phyloP scores from a whole-genome alignment of 2,329 filamentous ascomycete genomes.

The Erysiphe pulchra region DNA sequence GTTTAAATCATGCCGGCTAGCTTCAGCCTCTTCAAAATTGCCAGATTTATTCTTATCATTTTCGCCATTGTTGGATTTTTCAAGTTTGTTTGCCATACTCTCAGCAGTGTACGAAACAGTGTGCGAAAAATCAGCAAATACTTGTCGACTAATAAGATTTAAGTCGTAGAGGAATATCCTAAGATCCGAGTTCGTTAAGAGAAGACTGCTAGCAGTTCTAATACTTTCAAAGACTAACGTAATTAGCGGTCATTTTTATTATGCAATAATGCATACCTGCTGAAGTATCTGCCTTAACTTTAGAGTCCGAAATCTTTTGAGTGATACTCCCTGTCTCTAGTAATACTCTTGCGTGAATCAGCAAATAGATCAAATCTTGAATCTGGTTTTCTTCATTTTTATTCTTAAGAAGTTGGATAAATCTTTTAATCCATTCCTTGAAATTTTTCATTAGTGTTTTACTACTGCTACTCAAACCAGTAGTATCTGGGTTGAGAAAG shows the following conservation, averaged over 20 bases:
- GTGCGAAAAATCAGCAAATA: constrained; percentile 68
- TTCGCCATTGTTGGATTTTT: constrained; percentile 37
- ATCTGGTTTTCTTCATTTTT: constrained; percentile 73
- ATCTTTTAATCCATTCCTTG: constrained; percentile 48
- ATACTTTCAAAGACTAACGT: constrained; percentile 49
- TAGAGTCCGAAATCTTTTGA: constrained; percentile 31
- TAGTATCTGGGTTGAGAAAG: constrained; percentile 48
- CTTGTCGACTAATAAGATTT: constrained; percentile 50
- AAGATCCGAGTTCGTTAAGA: constrained; percentile 78
- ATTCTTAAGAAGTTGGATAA: constrained; percentile 57
- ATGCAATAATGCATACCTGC: constrained; percentile 25
- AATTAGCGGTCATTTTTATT: constrained; percentile 6
- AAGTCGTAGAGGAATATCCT: constrained; percentile 64
- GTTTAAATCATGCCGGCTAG: constrained; percentile 37
- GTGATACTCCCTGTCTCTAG: constrained; percentile 40
- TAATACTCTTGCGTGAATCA: constrained; percentile 45
- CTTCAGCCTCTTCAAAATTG: constrained; percentile 21
- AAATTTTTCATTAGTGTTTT: constrained; percentile 44
- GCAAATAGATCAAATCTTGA: constrained; percentile 75
- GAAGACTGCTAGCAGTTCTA: constrained; percentile 57
- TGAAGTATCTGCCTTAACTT: constrained; percentile 41
- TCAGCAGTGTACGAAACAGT: constrained; percentile 52
- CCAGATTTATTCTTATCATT: constrained; percentile 25
- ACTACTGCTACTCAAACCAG: constrained; percentile 54
- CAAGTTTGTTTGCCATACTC: constrained; percentile 45